A percentile compares a stretch with the other conserved stretches of the same genome.
Conservation (phyloP, 202 grass and related monocot genomes). For the Zoysia matrella region DNA sequence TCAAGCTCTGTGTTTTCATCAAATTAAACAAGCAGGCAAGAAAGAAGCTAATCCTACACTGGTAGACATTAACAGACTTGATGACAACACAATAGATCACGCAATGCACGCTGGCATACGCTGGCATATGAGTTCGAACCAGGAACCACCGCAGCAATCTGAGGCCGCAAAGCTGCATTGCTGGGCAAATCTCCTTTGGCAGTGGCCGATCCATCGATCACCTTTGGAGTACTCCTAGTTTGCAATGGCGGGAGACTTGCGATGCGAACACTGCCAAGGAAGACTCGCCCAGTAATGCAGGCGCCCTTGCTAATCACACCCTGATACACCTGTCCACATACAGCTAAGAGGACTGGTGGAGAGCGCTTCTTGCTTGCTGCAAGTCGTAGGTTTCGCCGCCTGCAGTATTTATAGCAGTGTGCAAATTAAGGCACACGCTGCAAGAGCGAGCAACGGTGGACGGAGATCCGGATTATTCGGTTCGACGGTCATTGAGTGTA, state of each 20-base stretch:
- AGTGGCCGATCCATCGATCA: conserved; percentile 9
- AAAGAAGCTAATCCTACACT: background rate
- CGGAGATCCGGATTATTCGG: conserved; percentile 14
- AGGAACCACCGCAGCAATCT: background rate
- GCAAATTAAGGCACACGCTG: background rate
- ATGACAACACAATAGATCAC: background rate
- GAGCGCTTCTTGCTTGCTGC: background rate
- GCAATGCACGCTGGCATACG: background rate
- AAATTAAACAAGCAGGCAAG: background rate
- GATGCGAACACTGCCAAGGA: conserved; percentile 51
- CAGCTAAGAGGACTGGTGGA: background rate
- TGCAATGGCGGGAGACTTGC: background rate
- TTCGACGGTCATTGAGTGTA: background rate
- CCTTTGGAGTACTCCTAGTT: background rate
- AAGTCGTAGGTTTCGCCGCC: background rate
- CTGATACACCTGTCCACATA: background rate
- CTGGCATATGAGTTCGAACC: no score
- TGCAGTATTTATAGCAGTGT: conserved; percentile 39
- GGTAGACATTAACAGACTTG: background rate
- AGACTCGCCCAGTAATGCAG: conserved; percentile 57
- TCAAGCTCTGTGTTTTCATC: no score
- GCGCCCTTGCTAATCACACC: conserved; percentile 20
- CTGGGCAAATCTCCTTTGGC: conserved; percentile 79
- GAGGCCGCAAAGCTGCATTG: conserved; percentile 36
- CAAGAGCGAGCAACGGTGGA: background rate